These are phyloP conservation scores for Trichoderma breve DNA, from an alignment of 2,329 filamentous ascomycete genomes.

Conservation along the genomic window DNA sequence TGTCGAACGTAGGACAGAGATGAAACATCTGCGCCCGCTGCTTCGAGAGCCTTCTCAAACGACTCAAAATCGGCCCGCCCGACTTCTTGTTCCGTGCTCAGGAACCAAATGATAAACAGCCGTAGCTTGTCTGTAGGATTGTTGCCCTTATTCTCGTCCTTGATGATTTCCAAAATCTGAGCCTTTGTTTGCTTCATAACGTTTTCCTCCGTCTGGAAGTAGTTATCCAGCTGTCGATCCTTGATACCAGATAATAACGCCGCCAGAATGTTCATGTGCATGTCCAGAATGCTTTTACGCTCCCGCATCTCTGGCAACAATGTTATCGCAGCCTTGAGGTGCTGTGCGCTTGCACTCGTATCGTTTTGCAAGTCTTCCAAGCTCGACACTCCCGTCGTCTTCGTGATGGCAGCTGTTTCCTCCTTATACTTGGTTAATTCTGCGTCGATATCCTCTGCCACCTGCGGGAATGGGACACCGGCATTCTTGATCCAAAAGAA, in stretches of 20 bases:
- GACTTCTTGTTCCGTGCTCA: conserved; percentile 89
- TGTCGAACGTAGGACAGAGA: conserved; percentile 84
- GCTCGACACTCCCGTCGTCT: conserved; percentile 88
- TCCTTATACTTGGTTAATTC: conserved; percentile 95
- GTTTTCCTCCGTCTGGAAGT: conserved; percentile 91
- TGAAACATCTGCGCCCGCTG: conserved; percentile 71
- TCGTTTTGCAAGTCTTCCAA: conserved; percentile 92
- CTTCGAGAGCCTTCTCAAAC: conserved; percentile 80
- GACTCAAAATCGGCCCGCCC: conserved; percentile 77
- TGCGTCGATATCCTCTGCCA: conserved; percentile 92
- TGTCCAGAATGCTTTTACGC: conserved; percentile 88
- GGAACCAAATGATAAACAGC: conserved; percentile 94
- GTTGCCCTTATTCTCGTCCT: conserved; percentile 75
- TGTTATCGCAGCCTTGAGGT: conserved; percentile 94
- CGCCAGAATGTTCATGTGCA: conserved; percentile 98
- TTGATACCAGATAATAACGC: conserved; percentile 78
- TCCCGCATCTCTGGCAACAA: conserved; percentile 88
- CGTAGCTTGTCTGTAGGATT: conserved; percentile 86
- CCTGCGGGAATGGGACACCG: conserved; percentile 85
- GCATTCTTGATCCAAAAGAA: conserved; percentile 98
- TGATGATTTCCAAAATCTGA: conserved; percentile 84
- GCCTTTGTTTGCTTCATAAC: conserved; percentile 87
- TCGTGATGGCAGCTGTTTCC: conserved; percentile 89
- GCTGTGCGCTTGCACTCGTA: conserved; percentile 82
- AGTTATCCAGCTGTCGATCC: conserved; percentile 91